Base-by-base conservation (phyloP, 2,329 filamentous ascomycete species). In the Aspergillus brunneoviolaceus region DNA sequence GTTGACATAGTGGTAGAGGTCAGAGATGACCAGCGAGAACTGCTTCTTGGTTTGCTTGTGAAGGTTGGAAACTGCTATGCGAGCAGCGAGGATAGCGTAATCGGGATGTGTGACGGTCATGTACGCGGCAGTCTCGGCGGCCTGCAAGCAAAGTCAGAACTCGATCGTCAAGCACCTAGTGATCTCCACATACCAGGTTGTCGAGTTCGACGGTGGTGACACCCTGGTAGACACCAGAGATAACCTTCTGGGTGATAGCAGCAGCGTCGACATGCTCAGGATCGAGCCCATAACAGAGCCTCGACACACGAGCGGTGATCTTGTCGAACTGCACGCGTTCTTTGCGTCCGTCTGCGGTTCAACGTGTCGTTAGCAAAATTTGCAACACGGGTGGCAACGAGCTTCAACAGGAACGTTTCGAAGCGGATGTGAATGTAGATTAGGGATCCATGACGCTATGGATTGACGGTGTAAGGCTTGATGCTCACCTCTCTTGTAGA, bases 1-100 rank as follows among this genome's bases (percentile, higher is more conserved):
- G 82, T 99, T 99, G 79, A 96, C 83, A 78, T 97, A 99, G 82
- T 95, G 85, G 81, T 94, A 97, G 48, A 99, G 87, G 72, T 99
- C 95, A 70, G 87, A 89, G 70, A 99, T 86, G 61, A 99, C 95
- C 53, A 91, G 84, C n/a, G 95, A 98, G 83, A 96, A 99, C 77
- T 98, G 94, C 85, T 99, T 99, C 87, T 98, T 98, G 66, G 95
- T 99, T 85, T 99, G 95, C 83, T 99, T 99, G 88, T 99, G 95
- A 61, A 99, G 89, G 82, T 99, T 99, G 74, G 95, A 99, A 58
- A 99, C 95, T 69, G 95, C 95, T 75, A 99, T 98, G 81, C 95
- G 93, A 67, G 95, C 95, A 66, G 95, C 95, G 61, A 99, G 92
- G 76, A 98, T 96, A 76, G 95, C 95, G 78, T 99, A 99, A 82